These are phyloP conservation scores for Psilocybe tampanensis DNA, from an alignment of 768 basidiomycete genomes.

Conservation along the genomic window DNA sequence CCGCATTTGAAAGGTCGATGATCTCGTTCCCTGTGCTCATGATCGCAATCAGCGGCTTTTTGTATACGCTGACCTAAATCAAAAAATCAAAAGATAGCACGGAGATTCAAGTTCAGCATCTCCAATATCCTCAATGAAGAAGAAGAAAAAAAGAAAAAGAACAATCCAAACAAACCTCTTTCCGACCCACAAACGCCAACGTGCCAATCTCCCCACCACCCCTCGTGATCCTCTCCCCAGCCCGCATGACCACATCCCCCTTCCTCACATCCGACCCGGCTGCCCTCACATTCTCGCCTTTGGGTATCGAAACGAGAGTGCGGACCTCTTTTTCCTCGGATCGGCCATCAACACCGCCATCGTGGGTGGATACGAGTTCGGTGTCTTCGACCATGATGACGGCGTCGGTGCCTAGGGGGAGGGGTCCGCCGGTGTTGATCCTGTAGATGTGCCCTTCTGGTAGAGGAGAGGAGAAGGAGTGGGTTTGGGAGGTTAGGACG, in stretches of 20 bases:
- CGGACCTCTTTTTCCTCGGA: slow-evolving; percentile 75
- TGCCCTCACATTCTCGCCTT: slow-evolving; percentile 71
- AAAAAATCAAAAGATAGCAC: background rate
- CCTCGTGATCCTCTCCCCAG: slow-evolving; percentile 60
- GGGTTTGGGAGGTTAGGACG: slow-evolving; percentile 62
- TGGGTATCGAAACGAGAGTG: slow-evolving; percentile 60
- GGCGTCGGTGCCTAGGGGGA: slow-evolving; percentile 74
- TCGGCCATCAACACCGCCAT: slow-evolving; percentile 27
- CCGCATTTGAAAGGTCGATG: slow-evolving; percentile 17
- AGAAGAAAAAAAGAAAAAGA: background rate
- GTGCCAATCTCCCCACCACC: slow-evolving; percentile 86
- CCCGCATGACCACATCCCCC: slow-evolving; percentile 68
- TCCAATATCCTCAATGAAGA: background rate
- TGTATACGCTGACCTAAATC: slow-evolving; percentile 64
- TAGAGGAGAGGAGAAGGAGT: slow-evolving; percentile 47
- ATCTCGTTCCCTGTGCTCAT: slow-evolving; percentile 87
- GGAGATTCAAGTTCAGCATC: background rate
- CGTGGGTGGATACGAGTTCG: slow-evolving; percentile 59
- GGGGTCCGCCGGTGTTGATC: slow-evolving; percentile 84
- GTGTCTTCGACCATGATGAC: slow-evolving; percentile 97
- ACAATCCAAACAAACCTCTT: slow-evolving; percentile 48
- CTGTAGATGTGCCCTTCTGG: slow-evolving; percentile 62
- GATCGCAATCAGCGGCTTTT: slow-evolving; percentile 76
- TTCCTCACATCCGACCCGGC: slow-evolving; percentile 74
- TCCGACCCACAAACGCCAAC: slow-evolving; percentile 75